Evolutionary conservation across 2,329 filamentous ascomycete genomes (phyloP).

Genomic region (Trichoderma pleuroti): DNA sequence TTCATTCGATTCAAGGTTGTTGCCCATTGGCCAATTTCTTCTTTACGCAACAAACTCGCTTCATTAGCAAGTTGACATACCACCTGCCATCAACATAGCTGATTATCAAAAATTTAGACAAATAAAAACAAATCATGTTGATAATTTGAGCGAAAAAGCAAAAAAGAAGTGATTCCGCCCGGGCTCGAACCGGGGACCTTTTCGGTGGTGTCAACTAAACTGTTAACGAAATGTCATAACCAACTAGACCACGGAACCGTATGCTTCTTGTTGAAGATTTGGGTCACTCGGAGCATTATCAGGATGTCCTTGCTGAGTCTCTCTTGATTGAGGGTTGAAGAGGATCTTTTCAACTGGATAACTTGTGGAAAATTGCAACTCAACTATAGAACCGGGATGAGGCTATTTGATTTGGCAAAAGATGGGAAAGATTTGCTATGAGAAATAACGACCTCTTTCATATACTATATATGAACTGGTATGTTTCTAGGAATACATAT

Average conservation of each 20-base stretch:
- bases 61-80: neutral
- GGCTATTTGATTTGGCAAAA: no score
- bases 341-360: neutral
- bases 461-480: neutral
- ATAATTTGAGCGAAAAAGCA: neutral
- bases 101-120: neutral
- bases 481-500: neutral
- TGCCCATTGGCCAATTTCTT: neutral
- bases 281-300: neutral
- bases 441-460: no score
- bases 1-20: neutral
- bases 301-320: neutral
- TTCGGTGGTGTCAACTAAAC: conserved; percentile 30
- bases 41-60: neutral
- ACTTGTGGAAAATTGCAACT: neutral
- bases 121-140: neutral
- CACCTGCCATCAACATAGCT: neutral
- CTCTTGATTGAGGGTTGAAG: neutral
- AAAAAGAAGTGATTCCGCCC: conserved; percentile 35
- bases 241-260: conserved; percentile 40
- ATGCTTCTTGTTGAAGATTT: neutral
- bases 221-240: conserved; percentile 40
- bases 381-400: no score
- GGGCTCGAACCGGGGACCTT: conserved; percentile 40
- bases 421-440: no score